These are phyloP conservation scores for Termitomyces sp. DNA, from an alignment of 768 basidiomycete species.

Conservation along the genomic window DNA sequence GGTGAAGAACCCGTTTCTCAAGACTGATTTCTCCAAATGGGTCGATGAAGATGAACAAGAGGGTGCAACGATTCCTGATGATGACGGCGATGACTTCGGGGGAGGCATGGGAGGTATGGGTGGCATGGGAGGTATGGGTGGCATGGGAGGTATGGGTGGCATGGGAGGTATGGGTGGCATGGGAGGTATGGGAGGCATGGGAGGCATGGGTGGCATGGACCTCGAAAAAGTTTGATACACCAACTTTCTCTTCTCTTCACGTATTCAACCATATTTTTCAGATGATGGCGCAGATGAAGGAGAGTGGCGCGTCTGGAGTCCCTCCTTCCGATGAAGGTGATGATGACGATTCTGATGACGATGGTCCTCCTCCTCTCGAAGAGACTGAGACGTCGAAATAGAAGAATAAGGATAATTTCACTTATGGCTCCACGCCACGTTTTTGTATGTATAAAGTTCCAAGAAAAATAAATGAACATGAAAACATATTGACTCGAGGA, in stretches of 20 bases:
- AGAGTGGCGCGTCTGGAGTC: conserved; percentile 15
- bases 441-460: conserved; percentile 2
- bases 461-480: not conserved
- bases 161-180: no score
- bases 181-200: conserved; percentile 42
- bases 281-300: conserved; percentile 50
- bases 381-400: conserved; percentile 46
- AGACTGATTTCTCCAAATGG: conserved; percentile 96
- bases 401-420: conserved; percentile 1
- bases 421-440: not conserved
- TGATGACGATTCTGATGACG: conserved; percentile 52
- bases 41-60: conserved; percentile 97
- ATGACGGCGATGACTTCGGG: conserved; percentile 42
- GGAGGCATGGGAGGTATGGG: conserved; percentile 48
- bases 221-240: conserved; percentile 50
- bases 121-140: conserved; percentile 40
- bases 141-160: conserved; percentile 35
- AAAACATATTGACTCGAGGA: not conserved
- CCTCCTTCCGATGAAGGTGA: conserved; percentile 26
- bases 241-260: not conserved
- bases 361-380: conserved; percentile 80
- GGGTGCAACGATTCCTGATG: conserved; percentile 36
- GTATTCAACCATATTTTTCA: conserved; percentile 13
- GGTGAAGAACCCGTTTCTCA: conserved; percentile 72
- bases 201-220: conserved; percentile 45